Conservation (phyloP, 345 rosid genomes). For the Acer saccharum region DNA sequence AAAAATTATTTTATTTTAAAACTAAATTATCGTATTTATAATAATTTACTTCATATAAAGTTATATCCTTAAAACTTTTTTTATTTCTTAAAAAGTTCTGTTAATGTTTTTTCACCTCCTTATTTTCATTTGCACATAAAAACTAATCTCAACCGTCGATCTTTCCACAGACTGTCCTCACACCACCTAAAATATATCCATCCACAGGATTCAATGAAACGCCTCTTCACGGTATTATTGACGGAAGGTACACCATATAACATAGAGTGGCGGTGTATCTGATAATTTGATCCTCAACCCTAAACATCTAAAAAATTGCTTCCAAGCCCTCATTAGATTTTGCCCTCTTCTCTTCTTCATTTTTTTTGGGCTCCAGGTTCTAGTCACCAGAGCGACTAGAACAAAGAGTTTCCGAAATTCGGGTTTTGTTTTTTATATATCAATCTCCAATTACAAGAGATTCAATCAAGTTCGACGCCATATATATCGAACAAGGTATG, state of each 20-base stretch:
- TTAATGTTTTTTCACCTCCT: too few relatives aligned
- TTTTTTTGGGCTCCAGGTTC: not conserved
- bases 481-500: conserved; percentile 2
- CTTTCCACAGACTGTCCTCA: not conserved
- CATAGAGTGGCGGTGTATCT: conserved; percentile 13
- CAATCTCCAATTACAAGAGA: not conserved
- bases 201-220: not conserved
- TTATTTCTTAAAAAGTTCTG: too few relatives aligned
- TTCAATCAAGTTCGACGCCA: not conserved
- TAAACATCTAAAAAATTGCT: conserved; percentile 13
- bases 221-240: not conserved
- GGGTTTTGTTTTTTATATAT: not conserved
- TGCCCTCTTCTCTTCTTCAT: not conserved
- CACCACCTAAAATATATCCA: not conserved
- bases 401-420: not conserved
- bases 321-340: not conserved
- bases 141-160: conserved; percentile 1
- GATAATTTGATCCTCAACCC: conserved; percentile 24
- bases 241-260: not conserved
- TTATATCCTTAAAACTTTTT: too few relatives aligned
- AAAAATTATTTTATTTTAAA: too few relatives aligned
- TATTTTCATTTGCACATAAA: not conserved
- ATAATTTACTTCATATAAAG: too few relatives aligned
- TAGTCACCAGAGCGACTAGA: conserved; percentile 10
- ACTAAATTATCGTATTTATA: too few relatives aligned